phyloP scores from a whole-genome alignment of 108 stramenopile species.

The Ochromonas danica region DNA sequence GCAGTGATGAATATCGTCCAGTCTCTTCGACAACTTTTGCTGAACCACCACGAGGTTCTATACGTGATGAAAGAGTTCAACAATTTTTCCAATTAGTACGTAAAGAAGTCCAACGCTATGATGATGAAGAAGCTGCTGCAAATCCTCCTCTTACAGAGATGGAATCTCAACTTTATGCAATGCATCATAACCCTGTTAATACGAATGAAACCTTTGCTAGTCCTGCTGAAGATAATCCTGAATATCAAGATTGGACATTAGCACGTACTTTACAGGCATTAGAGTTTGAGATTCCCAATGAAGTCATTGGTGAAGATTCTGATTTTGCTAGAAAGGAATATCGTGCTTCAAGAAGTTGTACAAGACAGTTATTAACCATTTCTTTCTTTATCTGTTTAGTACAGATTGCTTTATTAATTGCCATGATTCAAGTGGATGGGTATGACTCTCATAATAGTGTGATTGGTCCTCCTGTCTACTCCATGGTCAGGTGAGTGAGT shows the following conservation, averaged over 20 bases:
- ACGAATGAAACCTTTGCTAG: neutral
- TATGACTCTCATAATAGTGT: slow-evolving; percentile 8
- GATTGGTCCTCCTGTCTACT: slow-evolving; percentile 16
- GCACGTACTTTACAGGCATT: slow-evolving; percentile 10
- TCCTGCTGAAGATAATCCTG: neutral
- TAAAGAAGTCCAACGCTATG: too few species aligned
- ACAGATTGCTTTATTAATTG: slow-evolving; percentile 27
- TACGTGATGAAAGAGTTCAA: too few species aligned
- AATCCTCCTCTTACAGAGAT: neutral
- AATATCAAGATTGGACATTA: slow-evolving; percentile 20
- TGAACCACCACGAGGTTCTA: neutral
- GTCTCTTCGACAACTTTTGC: too few species aligned
- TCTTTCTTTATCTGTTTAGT: slow-evolving; percentile 23
- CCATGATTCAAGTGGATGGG: slow-evolving; percentile 33
- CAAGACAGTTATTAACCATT: slow-evolving; percentile 20
- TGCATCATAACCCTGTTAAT: too few species aligned
- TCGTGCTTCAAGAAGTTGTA: slow-evolving; percentile 9
- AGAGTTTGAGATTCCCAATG: slow-evolving; percentile 19
- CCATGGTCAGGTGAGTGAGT: slow-evolving; percentile 24
- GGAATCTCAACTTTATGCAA: neutral
- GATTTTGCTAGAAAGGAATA: slow-evolving; percentile 24
- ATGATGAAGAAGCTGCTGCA: neutral
- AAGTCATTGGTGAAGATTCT: neutral
- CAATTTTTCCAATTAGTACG: too few species aligned
- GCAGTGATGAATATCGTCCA: neutral